Conservation (phyloP, 2,329 filamentous ascomycete species). For the Bipolaris oryzae region DNA sequence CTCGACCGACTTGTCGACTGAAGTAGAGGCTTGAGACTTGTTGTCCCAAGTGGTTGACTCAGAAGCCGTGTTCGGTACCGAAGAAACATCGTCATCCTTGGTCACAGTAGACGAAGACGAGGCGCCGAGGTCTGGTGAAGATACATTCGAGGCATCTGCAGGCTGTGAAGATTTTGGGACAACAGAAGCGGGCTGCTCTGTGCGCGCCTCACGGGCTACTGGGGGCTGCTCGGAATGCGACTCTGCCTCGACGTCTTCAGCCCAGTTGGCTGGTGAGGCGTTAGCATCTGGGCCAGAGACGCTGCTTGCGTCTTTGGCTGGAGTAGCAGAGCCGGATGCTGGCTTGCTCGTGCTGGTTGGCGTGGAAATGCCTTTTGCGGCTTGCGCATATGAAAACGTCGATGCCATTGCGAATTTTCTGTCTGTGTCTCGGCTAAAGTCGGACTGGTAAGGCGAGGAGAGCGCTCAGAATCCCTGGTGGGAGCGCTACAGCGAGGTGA, state of each 20-base stretch:
- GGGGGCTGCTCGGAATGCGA: constrained; percentile 34
- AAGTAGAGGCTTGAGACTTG: constrained; percentile 66
- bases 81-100: constrained; percentile 66
- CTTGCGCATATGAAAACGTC: constrained; percentile 92
- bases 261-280: constrained; percentile 51
- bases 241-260: constrained; percentile 56
- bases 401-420: constrained; percentile 38
- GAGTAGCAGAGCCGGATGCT: constrained; percentile 50
- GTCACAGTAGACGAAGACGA: constrained; percentile 60
- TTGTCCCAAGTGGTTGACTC: constrained; percentile 72
- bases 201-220: constrained; percentile 28
- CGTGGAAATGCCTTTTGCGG: constrained; percentile 77
- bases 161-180: constrained; percentile 20
- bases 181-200: constrained; percentile 26
- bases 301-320: constrained; percentile 48
- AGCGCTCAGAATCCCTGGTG: constrained; percentile 37
- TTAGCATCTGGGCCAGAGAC: constrained; percentile 30
- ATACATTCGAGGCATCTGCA: constrained; percentile 34
- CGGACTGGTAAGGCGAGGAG: constrained; percentile 13
- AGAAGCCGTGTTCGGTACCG: constrained; percentile 66
- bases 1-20: constrained; percentile 65
- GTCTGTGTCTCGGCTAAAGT: constrained; percentile 13
- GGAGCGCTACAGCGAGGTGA: constrained; percentile 38
- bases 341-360: constrained; percentile 54
- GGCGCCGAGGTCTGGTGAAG: constrained; percentile 62